These are phyloP conservation scores for Pecoramyces ruminantium DNA, from an alignment of 192 early-diverging fungal species.

Conservation along the genomic window DNA sequence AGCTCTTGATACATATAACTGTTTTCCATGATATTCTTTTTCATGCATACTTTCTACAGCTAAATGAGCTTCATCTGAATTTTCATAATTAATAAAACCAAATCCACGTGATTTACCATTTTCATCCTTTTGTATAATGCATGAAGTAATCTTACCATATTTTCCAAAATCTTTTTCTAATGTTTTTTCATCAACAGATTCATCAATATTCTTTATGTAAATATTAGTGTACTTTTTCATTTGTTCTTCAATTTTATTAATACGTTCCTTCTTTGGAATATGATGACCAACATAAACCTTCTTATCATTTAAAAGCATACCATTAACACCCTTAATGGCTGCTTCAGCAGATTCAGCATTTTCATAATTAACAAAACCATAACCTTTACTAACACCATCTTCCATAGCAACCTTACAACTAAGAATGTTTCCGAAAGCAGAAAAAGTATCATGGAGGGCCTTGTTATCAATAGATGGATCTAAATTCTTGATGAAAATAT, in stretches of 20 bases:
- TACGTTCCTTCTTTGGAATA: constrained; percentile 79
- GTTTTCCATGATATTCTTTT: constrained; percentile 75
- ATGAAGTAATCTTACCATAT: constrained; percentile 74
- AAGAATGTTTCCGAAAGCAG: constrained; percentile 90
- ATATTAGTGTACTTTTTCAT: constrained; percentile 92
- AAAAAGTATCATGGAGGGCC: constrained; percentile 97
- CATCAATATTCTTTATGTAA: constrained; percentile 90
- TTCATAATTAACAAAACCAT: constrained; percentile 98
- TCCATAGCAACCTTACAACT: constrained; percentile 92
- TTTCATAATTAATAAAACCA: constrained; percentile 92
- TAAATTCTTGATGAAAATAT: constrained; percentile 99
- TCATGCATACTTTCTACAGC: constrained; percentile 91
- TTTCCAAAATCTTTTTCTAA: constrained; percentile 58
- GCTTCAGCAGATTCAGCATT: constrained; percentile 76
- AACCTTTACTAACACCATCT: constrained; percentile 72
- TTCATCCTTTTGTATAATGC: constrained; percentile 55
- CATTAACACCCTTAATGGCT: constrained; percentile 96
- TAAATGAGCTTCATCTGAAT: constrained; percentile 70
- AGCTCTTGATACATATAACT: constrained; percentile 87
- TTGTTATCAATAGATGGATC: constrained; percentile 95
- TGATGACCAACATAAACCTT: constrained; percentile 93
- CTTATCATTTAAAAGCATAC: constrained; percentile 97
- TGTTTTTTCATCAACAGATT: constrained; percentile 59
- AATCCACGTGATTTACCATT: constrained; percentile 78
- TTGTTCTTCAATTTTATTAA: constrained; percentile 73